Percentiles rank a stretch among this genome's conserved stretches.
These are phyloP conservation scores for Pistacia integerrima DNA, from an alignment of 345 rosid genomes.

Conservation along the genomic window DNA sequence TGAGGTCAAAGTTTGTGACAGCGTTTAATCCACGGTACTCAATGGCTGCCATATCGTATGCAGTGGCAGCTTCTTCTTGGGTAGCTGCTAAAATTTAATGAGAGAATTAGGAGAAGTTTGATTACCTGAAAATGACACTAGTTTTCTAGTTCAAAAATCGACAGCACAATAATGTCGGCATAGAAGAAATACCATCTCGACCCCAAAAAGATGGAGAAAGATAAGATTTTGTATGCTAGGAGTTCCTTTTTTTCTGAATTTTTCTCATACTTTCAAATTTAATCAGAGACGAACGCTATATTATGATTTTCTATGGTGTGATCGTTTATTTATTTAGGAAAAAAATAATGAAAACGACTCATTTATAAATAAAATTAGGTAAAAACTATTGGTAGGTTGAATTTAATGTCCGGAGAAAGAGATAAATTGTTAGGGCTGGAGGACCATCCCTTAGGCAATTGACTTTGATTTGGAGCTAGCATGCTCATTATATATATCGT, in stretches of 20 bases:
- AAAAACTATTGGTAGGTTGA: not conserved
- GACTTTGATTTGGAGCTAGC: not conserved
- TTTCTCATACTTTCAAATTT: no score
- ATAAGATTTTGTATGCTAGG: no score
- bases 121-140: not conserved
- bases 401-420: not conserved
- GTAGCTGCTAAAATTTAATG: slow-evolving; percentile 56
- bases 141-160: not conserved
- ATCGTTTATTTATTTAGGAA: no score
- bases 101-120: not conserved
- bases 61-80: slow-evolving; percentile 94
- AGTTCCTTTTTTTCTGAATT: no score
- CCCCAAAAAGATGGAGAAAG: no score
- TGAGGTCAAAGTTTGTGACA: slow-evolving; percentile 90
- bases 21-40: slow-evolving; percentile 94
- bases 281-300: no score
- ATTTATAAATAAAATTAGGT: not conserved
- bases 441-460: not conserved
- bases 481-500: not conserved
- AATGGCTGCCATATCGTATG: slow-evolving; percentile 90
- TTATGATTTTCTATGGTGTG: no score
- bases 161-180: no score
- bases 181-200: no score
- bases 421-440: not conserved
- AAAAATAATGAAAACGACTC: no score